Base-by-base conservation (phyloP, 768 basidiomycete genomes). In the Boletus rubropictus region DNA sequence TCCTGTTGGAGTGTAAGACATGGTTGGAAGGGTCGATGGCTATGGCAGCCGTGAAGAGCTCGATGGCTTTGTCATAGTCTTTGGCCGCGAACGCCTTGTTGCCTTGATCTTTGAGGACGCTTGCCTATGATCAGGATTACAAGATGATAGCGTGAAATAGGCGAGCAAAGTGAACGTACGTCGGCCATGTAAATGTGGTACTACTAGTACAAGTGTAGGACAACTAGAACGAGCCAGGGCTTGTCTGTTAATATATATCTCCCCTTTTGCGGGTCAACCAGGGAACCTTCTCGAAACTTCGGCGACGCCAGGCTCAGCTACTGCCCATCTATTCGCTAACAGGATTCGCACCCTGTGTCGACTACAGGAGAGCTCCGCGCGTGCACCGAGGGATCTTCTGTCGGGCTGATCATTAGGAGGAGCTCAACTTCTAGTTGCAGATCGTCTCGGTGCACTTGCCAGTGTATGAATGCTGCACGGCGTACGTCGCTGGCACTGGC, bases 81-180 rank as follows among this genome's bases (percentile, higher is more conserved):
- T 92, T 96, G 46, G 89, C 89, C 32, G 87, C 76, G 70, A 97
- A 97, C 18, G 94, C 92, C 62, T 93, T 92, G 77, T 97, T 97
- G 60, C 93, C 94, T 62, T 81, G 81, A 62, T 90, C 88, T 73
- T 97, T 97, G 55, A 96, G 74, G 50, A 80, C 71, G 63, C 75
- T 72, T 39, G 71, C 73, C 77, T 78, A 50, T 11, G 34, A 37
- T 9, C 28, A 41, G 21, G 29, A 29, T 55, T 71, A 73, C 34
- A 39, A 39, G 49, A 41, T 7, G 42, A 25, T 24, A n/a, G n/a
- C n/a, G n/a, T 9, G 33, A 28, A 5, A n/a, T 6, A 10, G 35
- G 29, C 33, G 17, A 33, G 21, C 7, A 21, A 8, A 5, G 28
- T 4, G 11, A 18, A 68, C 69, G 39, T 51, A 72, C 69, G 48